Percentiles rank a stretch among this genome's conserved stretches.
Conservation (phyloP, 2,329 filamentous ascomycete genomes). For the Alternaria conjuncta region DNA sequence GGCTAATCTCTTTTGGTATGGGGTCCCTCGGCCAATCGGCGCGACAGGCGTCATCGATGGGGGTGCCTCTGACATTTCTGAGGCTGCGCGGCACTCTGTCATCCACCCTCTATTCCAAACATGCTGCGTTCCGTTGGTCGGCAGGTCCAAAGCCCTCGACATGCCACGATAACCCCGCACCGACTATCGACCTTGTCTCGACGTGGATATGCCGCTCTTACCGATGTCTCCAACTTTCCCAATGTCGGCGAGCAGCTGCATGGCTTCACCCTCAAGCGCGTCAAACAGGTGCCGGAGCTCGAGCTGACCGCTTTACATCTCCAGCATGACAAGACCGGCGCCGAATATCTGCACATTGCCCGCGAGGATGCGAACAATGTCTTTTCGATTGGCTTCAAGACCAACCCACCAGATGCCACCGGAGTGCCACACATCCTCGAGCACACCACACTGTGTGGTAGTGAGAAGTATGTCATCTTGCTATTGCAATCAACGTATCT, state of each 20-base stretch:
- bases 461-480: constrained; percentile 71
- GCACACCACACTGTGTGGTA: constrained; percentile 95
- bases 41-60: constrained; percentile 21
- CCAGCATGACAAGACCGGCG: constrained; percentile 92
- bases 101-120: constrained; percentile 7
- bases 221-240: constrained; percentile 77
- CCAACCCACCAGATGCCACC: constrained; percentile 94
- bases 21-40: constrained; percentile 27
- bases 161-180: constrained; percentile 11
- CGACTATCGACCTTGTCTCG: constrained; percentile 18
- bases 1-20: constrained; percentile 19
- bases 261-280: constrained; percentile 87
- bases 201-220: constrained; percentile 67
- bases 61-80: constrained; percentile 21
- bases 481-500: neutral
- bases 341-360: constrained; percentile 94
- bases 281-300: constrained; percentile 92
- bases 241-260: constrained; percentile 84
- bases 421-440: constrained; percentile 97
- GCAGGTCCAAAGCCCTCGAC: constrained; percentile 33
- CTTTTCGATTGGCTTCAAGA: constrained; percentile 99
- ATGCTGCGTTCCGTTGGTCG: constrained; percentile 49
- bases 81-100: constrained; percentile 2
- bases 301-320: constrained; percentile 90
- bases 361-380: constrained; percentile 98